phyloP scores from a whole-genome alignment of 2,329 filamentous ascomycete genomes.

The Fonsecaea erecta region DNA sequence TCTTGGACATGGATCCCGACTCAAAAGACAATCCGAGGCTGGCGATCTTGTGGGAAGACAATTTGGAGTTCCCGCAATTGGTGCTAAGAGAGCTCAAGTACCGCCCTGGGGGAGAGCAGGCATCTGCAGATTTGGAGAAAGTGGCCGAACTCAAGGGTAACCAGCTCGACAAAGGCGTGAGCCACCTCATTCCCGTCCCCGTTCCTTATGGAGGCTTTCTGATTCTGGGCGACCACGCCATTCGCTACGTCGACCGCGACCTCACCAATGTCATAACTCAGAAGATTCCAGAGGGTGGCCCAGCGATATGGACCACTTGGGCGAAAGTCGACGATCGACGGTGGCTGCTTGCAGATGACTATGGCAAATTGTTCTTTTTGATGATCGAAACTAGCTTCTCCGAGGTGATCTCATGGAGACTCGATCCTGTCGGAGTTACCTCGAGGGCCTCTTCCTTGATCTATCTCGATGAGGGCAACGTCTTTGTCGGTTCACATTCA shows the following conservation, averaged over 20 bases:
- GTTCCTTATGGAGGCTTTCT: constrained; percentile 70
- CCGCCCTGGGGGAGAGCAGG: constrained; percentile 51
- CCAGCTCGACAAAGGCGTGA: constrained; percentile 64
- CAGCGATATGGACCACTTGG: constrained; percentile 92
- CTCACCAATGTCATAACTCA: constrained; percentile 69
- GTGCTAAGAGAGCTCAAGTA: constrained; percentile 62
- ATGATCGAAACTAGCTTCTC: constrained; percentile 69
- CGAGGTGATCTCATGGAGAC: constrained; percentile 72
- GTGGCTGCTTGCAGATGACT: constrained; percentile 91
- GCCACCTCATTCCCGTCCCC: constrained; percentile 65
- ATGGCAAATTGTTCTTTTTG: constrained; percentile 82
- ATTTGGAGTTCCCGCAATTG: constrained; percentile 59
- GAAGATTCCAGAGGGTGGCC: constrained; percentile 65
- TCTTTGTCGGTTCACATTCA: constrained; percentile 91
- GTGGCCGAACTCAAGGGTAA: constrained; percentile 54
- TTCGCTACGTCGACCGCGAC: constrained; percentile 83
- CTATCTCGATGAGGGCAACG: constrained; percentile 71
- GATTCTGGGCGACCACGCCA: constrained; percentile 76
- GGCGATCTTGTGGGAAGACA: constrained; percentile 69
- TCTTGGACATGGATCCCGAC: constrained; percentile 61
- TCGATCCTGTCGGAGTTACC: constrained; percentile 69
- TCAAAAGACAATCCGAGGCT: constrained; percentile 60
- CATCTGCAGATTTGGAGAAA: constrained; percentile 59
- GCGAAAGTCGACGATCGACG: constrained; percentile 77
- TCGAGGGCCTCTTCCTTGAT: constrained; percentile 79